A percentile compares a stretch with the other conserved stretches of the same genome.
Evolutionary conservation across 2,329 filamentous ascomycete species (phyloP).

Genomic region (Fusarium algeriense): DNA sequence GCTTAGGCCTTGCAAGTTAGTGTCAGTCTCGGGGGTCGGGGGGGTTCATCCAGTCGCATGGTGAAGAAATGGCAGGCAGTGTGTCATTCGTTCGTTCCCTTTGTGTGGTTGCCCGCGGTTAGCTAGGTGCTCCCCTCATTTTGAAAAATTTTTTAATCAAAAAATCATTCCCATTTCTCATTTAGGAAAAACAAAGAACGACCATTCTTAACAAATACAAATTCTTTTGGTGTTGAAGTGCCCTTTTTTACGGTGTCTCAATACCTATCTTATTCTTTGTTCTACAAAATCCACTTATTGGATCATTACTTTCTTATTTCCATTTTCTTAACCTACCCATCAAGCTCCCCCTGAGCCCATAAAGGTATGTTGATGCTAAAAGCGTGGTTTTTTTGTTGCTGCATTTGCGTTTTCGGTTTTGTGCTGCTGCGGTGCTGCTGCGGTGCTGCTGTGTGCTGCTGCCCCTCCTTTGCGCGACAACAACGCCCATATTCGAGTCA

Average conservation of each 20-base stretch:
- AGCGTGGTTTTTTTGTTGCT: slow-evolving; percentile 18
- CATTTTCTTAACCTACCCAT: slow-evolving; percentile 28
- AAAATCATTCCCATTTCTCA: slow-evolving; percentile 35
- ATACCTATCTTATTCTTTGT: slow-evolving; percentile 11
- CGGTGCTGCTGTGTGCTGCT: slow-evolving; percentile 15
- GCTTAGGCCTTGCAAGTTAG: slow-evolving; percentile 8
- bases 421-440: slow-evolving; percentile 13
- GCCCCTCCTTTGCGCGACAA: slow-evolving; percentile 40
- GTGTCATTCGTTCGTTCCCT: slow-evolving; percentile 36
- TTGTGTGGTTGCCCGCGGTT: slow-evolving; percentile 16
- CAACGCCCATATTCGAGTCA: slow-evolving; percentile 13
- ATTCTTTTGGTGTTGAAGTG: slow-evolving; percentile 28
- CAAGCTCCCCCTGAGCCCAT: slow-evolving; percentile 36
- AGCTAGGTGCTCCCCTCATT: slow-evolving; percentile 41
- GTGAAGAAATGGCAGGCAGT: slow-evolving; percentile 27
- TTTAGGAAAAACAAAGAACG: slow-evolving; percentile 33
- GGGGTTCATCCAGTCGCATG: slow-evolving; percentile 28
- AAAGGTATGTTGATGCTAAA: slow-evolving; percentile 36
- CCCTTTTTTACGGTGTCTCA: slow-evolving; percentile 15
- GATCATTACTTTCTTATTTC: slow-evolving; percentile 21
- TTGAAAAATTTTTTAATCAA: slow-evolving; percentile 46
- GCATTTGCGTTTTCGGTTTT: slow-evolving; percentile 33
- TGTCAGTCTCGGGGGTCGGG: slow-evolving; percentile 14
- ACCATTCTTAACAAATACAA: slow-evolving; percentile 19
- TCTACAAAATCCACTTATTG: slow-evolving; percentile 31